Conservation (phyloP, 805 yeast species). For the Kodamaea neixiangensis region DNA sequence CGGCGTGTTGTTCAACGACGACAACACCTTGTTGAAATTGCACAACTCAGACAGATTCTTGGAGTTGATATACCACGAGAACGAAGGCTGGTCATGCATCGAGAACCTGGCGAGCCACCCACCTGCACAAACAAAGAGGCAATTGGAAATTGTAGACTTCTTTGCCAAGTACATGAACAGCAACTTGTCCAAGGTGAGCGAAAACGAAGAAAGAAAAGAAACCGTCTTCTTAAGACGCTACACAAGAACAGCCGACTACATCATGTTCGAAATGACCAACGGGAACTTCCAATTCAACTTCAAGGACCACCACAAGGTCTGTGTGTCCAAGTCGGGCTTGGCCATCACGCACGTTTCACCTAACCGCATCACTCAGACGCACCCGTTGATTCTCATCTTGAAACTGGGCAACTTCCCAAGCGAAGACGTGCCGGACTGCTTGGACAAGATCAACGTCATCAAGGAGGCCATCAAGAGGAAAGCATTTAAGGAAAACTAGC, state of each 20-base stretch:
- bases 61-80: slow-evolving; percentile 51
- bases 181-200: slow-evolving; percentile 78
- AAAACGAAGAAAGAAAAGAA: slow-evolving; percentile 60
- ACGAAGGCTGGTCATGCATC: slow-evolving; percentile 49
- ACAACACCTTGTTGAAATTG: slow-evolving; percentile 75
- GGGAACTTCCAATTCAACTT: slow-evolving; percentile 94
- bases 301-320: slow-evolving; percentile 89
- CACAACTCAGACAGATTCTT: slow-evolving; percentile 64
- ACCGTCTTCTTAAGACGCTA: slow-evolving; percentile 80
- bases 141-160: slow-evolving; percentile 82
- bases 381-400: slow-evolving; percentile 49
- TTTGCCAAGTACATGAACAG: slow-evolving; percentile 92
- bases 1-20: slow-evolving; percentile 87
- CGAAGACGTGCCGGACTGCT: slow-evolving; percentile 42
- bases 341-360: slow-evolving; percentile 83
- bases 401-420: slow-evolving; percentile 46
- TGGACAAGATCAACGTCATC: slow-evolving; percentile 46
- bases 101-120: slow-evolving; percentile 45
- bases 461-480: slow-evolving; percentile 62
- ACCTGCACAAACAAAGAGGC: slow-evolving; percentile 58
- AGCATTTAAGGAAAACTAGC: slow-evolving; percentile 24
- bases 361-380: slow-evolving; percentile 67
- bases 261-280: slow-evolving; percentile 91
- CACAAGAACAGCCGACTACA: slow-evolving; percentile 74
- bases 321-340: slow-evolving; percentile 74